Evolutionary conservation across 2,329 filamentous ascomycete species (phyloP).

Genomic region (Talaromyces sp.): DNA sequence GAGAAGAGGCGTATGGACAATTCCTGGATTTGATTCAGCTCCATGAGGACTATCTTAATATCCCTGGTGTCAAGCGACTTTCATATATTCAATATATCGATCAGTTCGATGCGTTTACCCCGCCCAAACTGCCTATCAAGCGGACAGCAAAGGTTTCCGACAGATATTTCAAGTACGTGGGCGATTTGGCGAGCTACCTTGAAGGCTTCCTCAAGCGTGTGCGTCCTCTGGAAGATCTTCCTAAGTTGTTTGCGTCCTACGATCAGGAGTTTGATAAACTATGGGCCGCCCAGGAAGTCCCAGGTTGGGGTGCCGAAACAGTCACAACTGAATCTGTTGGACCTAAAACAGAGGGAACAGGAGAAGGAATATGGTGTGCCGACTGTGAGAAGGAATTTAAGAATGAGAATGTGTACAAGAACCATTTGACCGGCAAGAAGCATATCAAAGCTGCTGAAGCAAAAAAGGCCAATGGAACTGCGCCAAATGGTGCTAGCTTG

Average conservation of each 20-base stretch:
- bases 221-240: conserved; percentile 78
- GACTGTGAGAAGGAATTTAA: conserved; percentile 94
- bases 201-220: conserved; percentile 84
- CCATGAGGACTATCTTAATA: conserved; percentile 87
- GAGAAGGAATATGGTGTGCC: conserved; percentile 78
- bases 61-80: conserved; percentile 78
- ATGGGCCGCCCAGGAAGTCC: conserved; percentile 76
- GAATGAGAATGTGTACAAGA: conserved; percentile 91
- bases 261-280: conserved; percentile 78
- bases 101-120: conserved; percentile 79
- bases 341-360: conserved; percentile 53
- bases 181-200: conserved; percentile 74
- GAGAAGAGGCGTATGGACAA: conserved; percentile 88
- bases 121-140: conserved; percentile 70
- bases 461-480: conserved; percentile 47
- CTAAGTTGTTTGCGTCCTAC: conserved; percentile 71
- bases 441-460: conserved; percentile 79
- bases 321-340: conserved; percentile 38
- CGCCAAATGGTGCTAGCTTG: conserved; percentile 27
- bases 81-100: conserved; percentile 93
- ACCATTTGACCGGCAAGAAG: conserved; percentile 85
- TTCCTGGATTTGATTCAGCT: conserved; percentile 83
- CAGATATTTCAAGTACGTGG: conserved; percentile 86
- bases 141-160: conserved; percentile 84
- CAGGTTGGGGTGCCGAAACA: conserved; percentile 69